These are phyloP conservation scores for Gastrolobium bilobum DNA, from an alignment of 306 rosid genomes.

Conservation along the genomic window DNA sequence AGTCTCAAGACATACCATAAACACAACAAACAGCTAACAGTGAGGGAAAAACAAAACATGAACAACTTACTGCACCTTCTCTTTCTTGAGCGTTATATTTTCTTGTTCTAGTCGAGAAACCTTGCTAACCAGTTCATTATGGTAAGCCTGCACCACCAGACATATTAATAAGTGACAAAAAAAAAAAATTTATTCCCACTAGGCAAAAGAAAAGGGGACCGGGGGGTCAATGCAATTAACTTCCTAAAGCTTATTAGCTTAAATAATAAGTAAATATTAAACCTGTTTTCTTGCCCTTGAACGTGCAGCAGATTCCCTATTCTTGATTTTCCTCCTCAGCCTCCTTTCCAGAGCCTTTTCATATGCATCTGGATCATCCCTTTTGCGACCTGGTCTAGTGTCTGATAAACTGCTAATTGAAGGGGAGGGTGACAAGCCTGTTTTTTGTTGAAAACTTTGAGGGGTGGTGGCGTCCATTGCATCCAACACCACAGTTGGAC, in stretches of 20 bases:
- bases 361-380: slow-evolving; percentile 67
- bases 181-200: neutral
- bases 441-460: slow-evolving; percentile 52
- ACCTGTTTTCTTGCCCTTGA: slow-evolving; percentile 95
- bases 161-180: slow-evolving; percentile 31
- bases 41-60: neutral
- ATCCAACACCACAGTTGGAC: slow-evolving; percentile 58
- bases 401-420: slow-evolving; percentile 70
- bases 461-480: slow-evolving; percentile 53
- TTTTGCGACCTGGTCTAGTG: slow-evolving; percentile 60
- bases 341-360: slow-evolving; percentile 83
- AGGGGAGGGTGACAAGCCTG: slow-evolving; percentile 66
- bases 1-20: slow-evolving; percentile 15
- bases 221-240: slow-evolving; percentile 24
- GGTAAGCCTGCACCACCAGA: slow-evolving; percentile 64
- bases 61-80: slow-evolving; percentile 58
- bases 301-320: slow-evolving; percentile 91
- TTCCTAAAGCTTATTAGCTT: slow-evolving; percentile 5
- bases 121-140: slow-evolving; percentile 75
- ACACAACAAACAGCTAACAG: slow-evolving; percentile 2
- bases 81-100: slow-evolving; percentile 73
- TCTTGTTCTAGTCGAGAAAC: slow-evolving; percentile 72
- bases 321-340: slow-evolving; percentile 86
- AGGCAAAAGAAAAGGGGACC: neutral
- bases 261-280: slow-evolving; percentile 8